Percentiles rank a stretch among this genome's conserved stretches.
phyloP scores from a whole-genome alignment of 1,139 yeast species.

The Pichia norvegensis region DNA sequence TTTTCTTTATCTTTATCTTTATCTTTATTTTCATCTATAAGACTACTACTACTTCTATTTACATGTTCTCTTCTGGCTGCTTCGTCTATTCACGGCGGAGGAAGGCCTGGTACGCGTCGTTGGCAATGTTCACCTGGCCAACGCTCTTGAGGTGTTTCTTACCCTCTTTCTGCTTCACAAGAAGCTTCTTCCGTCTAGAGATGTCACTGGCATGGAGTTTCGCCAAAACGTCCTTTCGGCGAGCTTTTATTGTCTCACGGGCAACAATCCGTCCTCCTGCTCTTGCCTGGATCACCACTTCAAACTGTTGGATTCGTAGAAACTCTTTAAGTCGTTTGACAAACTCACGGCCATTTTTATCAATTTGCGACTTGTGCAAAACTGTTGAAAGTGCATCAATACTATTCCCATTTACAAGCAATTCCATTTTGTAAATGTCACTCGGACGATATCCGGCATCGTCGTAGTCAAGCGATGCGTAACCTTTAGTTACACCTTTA shows the following conservation, averaged over 20 bases:
- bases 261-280: constrained; percentile 82
- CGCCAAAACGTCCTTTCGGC: constrained; percentile 87
- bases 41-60: too few species aligned
- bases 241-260: constrained; percentile 87
- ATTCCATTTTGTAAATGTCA: constrained; percentile 79
- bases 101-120: constrained; percentile 79
- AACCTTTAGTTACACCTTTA: constrained; percentile 85
- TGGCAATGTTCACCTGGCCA: constrained; percentile 71
- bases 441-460: constrained; percentile 80
- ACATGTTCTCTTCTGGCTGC: background rate
- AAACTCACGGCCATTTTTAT: constrained; percentile 67
- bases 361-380: constrained; percentile 75
- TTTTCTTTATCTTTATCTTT: too few species aligned
- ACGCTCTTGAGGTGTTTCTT: constrained; percentile 75
- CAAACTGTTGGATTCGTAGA: constrained; percentile 75
- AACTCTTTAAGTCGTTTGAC: constrained; percentile 75
- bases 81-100: constrained; percentile 28
- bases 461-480: constrained; percentile 90
- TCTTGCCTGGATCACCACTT: constrained; percentile 86
- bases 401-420: constrained; percentile 80
- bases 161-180: constrained; percentile 89
- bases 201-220: constrained; percentile 91
- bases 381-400: constrained; percentile 92
- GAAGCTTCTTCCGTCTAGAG: constrained; percentile 77
- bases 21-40: too few species aligned